A percentile compares a stretch with the other conserved stretches of the same genome.
Conservation (phyloP, 768 basidiomycete species). For the Tricholoma matsutake region DNA sequence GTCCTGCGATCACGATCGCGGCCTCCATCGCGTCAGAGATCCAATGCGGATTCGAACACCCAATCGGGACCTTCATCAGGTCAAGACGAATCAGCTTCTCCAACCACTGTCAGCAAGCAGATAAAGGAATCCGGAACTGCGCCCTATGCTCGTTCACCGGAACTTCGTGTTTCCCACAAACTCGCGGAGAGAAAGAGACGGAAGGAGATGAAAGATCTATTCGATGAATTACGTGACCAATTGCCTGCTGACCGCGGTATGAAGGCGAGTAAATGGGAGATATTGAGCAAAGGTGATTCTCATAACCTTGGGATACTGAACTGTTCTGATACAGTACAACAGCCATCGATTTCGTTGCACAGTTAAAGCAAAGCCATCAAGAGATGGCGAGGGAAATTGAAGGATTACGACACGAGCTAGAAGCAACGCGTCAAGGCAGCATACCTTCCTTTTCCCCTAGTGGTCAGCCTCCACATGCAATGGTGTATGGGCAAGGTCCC, state of each 20-base stretch:
- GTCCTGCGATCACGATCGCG: constrained; percentile 65
- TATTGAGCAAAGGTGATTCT: constrained; percentile 84
- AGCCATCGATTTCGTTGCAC: constrained; percentile 88
- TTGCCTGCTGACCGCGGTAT: constrained; percentile 89
- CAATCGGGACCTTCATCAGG: constrained; percentile 36
- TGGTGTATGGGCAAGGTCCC: constrained; percentile 48
- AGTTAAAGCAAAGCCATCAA: constrained; percentile 73
- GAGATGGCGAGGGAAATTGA: constrained; percentile 81
- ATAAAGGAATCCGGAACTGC: constrained; percentile 54
- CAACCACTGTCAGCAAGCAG: constrained; percentile 33
- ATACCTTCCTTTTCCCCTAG: constrained; percentile 48
- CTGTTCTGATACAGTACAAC: constrained; percentile 2
- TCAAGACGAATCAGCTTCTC: constrained; percentile 44
- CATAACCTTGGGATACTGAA: constrained; percentile 8
- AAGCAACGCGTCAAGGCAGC: constrained; percentile 55
- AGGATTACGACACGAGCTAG: constrained; percentile 72
- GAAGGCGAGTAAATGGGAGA: constrained; percentile 99
- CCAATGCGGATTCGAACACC: constrained; percentile 38
- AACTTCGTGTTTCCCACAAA: constrained; percentile 93
- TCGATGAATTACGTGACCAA: constrained; percentile 93
- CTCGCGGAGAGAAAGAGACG: constrained; percentile 94
- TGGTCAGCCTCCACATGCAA: constrained; percentile 44
- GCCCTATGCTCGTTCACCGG: constrained; percentile 94
- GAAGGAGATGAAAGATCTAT: constrained; percentile 99
- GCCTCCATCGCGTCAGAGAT: constrained; percentile 62